Base-by-base conservation (phyloP, 306 rosid genomes). In the Hippophae tibetana region DNA sequence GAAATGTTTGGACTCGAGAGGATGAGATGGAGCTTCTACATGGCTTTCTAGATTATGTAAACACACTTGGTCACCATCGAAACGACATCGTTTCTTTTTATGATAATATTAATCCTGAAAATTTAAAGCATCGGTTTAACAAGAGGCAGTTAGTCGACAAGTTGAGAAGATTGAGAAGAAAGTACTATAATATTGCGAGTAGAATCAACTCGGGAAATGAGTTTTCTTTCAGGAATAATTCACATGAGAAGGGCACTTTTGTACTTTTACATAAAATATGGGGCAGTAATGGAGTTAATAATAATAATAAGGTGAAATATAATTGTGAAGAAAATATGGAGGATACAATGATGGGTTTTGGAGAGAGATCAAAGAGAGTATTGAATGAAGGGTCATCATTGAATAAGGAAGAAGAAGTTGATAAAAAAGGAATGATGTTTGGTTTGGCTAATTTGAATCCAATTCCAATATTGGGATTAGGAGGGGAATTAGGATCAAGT, bases 21-120 rank as follows among this genome's bases (percentile, higher is more conserved):
- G 94, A 88, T 60, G 96, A 88, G 86, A 76, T 82, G 54, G 87
- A 70, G 69, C 84, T 88, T 7, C 13, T 88, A n/a, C 89, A 77
- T 51, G 83, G 85, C 0, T 88, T 88, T 52, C 80, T 82, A 0
- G 94, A 80, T 12, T 84, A 76, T 77, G 74, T 81, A 3, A 38
- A 84, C 73, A 42, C 62, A 72, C 13, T 53, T 69, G 12, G 6
- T 38, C 44, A 9, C 18, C 69, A 70, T 54, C 81, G 70, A 48
- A 76, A 60, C 79, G 74, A 68, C 71, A 61, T 79, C 48, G 75
- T 81, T 25, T 25, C 52, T 25, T 64, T 76, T 61, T 84, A 76
- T 66, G 76, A 84, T 53, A 77, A 76, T 13, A 79, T 73, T 56
- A 80, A 80, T 57, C 76, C 72, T 54, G 81, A 82, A 3, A 81